Base-by-base conservation (phyloP, 371 early-diverging fungal species). In the Cokeromyces recurvatus region DNA sequence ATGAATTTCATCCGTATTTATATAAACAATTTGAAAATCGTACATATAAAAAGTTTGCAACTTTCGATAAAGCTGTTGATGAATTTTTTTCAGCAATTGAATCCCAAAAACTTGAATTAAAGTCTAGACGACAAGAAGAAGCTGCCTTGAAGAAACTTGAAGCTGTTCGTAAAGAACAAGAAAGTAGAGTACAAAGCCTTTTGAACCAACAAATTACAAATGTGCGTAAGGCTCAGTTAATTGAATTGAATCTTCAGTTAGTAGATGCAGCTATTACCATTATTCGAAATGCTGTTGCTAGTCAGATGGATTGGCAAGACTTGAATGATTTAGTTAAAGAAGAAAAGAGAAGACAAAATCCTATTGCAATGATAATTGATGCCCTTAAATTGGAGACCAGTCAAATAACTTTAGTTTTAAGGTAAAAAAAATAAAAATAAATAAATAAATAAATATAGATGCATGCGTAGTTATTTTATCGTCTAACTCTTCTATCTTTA, bases 301-400 rank as follows among this genome's bases (percentile, higher is more conserved):
- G 86, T 23, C 94, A 93, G 7, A 92, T 97, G 87, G 96, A 94
- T 66, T 98, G 99, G 99, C 77, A 75, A 48, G 96, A 97, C 59
- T 66, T 98, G 2, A 82, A 85, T 37, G 89, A 90, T 51, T 66
- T 95, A 19, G 85, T 98, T 2, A 64, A 76, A 31, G 90, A 91
- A 32, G 95, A 97, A 59, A 79, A 82, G 64, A 77, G 70, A 22
- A 64, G 77, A 35, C 84, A 81, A 3, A 94, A 92, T 45, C 86
- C 90, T 0, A 80, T 95, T 27, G 97, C 95, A 6, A 51, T 70
- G 35, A 68, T 85, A 38, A 89, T 97, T 34, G 71, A 68, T 14
- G 56, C 59, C 15, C 65, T 94, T 16, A 90, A 91, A 43, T 62
- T 94, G 43, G 74, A 86, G 14, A 74, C 74, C 9, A 91, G 87